Evolutionary conservation across 2,329 filamentous ascomycete species (phyloP).

Genomic region (Exophiala lecanii-corni): DNA sequence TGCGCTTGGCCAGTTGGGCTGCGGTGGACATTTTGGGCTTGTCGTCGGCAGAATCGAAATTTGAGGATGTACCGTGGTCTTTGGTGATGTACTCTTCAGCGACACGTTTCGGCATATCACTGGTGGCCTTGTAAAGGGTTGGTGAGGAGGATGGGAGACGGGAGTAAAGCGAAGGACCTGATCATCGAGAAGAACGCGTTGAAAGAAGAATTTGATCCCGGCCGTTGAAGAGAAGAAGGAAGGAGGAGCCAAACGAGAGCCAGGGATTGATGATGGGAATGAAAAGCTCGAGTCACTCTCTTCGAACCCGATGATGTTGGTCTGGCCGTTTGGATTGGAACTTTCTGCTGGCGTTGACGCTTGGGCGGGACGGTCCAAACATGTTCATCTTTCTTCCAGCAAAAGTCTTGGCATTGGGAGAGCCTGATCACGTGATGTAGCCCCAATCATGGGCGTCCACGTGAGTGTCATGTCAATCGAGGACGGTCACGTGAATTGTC

Average conservation of each 20-base stretch:
- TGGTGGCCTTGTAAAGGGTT: conserved; percentile 14
- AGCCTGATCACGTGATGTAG: no score
- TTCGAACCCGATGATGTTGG: background rate
- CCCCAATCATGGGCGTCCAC: no score
- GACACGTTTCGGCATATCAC: conserved; percentile 24
- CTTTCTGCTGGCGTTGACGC: background rate
- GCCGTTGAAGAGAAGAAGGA: background rate
- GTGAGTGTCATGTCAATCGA: no score
- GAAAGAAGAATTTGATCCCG: background rate
- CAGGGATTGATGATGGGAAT: no score
- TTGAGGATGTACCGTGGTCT: conserved; percentile 23
- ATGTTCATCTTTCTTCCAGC: background rate
- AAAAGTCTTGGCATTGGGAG: no score
- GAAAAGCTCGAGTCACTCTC: background rate
- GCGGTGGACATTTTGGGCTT: conserved; percentile 49
- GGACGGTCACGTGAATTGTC: no score
- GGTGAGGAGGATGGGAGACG: conserved; percentile 28
- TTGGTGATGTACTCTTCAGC: conserved; percentile 24
- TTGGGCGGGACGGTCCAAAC: background rate
- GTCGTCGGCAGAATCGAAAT: conserved; percentile 29
- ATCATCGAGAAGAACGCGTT: conserved; percentile 22
- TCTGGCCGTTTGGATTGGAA: background rate
- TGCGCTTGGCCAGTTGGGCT: conserved; percentile 51
- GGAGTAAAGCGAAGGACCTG: conserved; percentile 4
- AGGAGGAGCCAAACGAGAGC: background rate